Conservation (phyloP, 2,329 filamentous ascomycete species). For the Hortaea sp. region DNA sequence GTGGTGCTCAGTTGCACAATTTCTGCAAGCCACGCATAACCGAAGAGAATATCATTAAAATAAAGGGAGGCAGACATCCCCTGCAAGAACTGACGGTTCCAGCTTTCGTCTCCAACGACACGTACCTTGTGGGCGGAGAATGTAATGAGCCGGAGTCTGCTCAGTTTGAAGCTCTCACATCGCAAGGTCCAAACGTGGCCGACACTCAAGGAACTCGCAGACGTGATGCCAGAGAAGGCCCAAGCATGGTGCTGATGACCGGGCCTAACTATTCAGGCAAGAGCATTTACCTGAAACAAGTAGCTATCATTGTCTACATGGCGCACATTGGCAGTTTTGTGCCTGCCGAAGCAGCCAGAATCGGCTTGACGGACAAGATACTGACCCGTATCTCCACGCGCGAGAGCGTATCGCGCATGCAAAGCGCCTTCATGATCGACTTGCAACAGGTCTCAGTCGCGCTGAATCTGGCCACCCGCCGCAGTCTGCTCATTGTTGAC, state of each 20-base stretch:
- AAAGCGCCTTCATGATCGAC: constrained; percentile 69
- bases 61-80: constrained; percentile 72
- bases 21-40: constrained; percentile 63
- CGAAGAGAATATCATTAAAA: constrained; percentile 57
- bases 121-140: constrained; percentile 54
- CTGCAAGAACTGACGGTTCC: constrained; percentile 76
- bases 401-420: constrained; percentile 53
- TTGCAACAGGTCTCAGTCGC: constrained; percentile 76
- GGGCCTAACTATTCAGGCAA: constrained; percentile 97
- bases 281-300: constrained; percentile 89
- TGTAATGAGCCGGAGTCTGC: constrained; percentile 16
- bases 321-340: constrained; percentile 91
- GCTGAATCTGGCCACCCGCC: constrained; percentile 60
- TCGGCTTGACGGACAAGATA: constrained; percentile 89
- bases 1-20: constrained; percentile 65
- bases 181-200: not conserved
- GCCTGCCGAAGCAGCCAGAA: constrained; percentile 62
- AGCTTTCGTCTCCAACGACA: constrained; percentile 75
- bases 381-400: constrained; percentile 73
- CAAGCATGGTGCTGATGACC: constrained; percentile 71
- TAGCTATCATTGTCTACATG: constrained; percentile 81
- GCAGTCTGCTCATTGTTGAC: constrained; percentile 79
- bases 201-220: not conserved
- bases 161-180: not conserved
- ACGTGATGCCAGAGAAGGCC: constrained; percentile 21